Percentiles rank a stretch among this genome's conserved stretches.
phyloP scores from a whole-genome alignment of 441 rosid genomes.

The Adansonia grandidieri region DNA sequence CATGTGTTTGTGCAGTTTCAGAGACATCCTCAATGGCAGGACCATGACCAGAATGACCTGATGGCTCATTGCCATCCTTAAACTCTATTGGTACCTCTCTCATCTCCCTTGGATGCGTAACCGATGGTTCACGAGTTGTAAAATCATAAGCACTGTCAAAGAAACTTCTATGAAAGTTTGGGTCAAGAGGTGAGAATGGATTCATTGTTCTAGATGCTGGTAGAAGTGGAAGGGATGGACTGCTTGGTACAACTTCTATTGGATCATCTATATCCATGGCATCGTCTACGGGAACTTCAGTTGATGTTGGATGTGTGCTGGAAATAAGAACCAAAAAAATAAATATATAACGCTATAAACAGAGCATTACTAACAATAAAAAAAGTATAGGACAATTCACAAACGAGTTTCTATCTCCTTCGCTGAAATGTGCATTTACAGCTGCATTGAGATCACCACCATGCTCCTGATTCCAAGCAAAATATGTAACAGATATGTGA shows the following conservation, averaged over 20 bases:
- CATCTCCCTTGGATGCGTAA: slow-evolving; percentile 81
- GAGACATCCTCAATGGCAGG: slow-evolving; percentile 79
- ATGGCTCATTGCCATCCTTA: slow-evolving; percentile 62
- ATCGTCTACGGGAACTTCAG: slow-evolving; percentile 54
- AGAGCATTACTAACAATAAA: not conserved
- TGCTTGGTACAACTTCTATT: slow-evolving; percentile 39
- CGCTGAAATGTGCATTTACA: slow-evolving; percentile 84
- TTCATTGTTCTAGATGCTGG: slow-evolving; percentile 41
- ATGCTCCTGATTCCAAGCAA: slow-evolving; percentile 64
- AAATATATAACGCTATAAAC: not conserved
- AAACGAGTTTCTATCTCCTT: slow-evolving; percentile 76
- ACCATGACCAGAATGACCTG: slow-evolving; percentile 54
- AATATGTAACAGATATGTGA: slow-evolving; percentile 14
- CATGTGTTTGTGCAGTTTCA: slow-evolving; percentile 52
- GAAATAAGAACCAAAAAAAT: slow-evolving; percentile 25
- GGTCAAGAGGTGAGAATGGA: slow-evolving; percentile 55
- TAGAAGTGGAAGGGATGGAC: slow-evolving; percentile 45
- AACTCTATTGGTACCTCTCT: slow-evolving; percentile 87
- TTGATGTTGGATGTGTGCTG: slow-evolving; percentile 47
- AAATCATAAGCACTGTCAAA: slow-evolving; percentile 51
- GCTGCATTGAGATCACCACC: slow-evolving; percentile 92
- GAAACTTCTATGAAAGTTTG: slow-evolving; percentile 44
- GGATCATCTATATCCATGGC: slow-evolving; percentile 89
- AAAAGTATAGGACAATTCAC: slow-evolving; percentile 32
- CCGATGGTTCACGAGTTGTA: slow-evolving; percentile 48